phyloP scores from a whole-genome alignment of 176 grass and related monocot genomes.

The Secale cereale region DNA sequence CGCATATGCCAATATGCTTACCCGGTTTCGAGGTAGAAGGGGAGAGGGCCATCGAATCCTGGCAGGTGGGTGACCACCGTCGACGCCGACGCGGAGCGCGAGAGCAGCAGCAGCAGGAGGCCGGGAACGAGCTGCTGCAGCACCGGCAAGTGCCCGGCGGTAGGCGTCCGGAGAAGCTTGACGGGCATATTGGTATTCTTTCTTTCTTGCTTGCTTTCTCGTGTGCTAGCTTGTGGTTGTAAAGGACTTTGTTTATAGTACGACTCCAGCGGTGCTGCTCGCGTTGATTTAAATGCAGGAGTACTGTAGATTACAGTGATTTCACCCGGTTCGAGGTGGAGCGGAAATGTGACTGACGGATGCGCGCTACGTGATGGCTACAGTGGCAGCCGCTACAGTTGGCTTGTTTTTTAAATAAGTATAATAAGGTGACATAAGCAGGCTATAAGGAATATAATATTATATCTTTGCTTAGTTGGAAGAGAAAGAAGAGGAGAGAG shows the following conservation, averaged over 20 bases:
- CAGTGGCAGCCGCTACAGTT: no score
- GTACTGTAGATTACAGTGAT: not conserved
- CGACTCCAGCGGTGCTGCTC: no score
- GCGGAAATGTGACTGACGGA: not conserved
- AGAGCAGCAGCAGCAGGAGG: not conserved
- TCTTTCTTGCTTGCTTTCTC: no score
- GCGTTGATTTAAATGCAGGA: not conserved
- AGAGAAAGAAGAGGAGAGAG: no score
- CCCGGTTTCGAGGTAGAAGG: constrained; percentile 27
- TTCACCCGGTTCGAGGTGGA: not conserved
- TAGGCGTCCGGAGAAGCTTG: not conserved
- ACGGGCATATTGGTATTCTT: not conserved
- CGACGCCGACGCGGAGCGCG: not conserved
- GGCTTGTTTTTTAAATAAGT: no score
- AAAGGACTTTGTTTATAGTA: no score
- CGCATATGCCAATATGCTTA: not conserved
- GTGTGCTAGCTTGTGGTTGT: no score
- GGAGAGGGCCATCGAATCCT: constrained; percentile 13
- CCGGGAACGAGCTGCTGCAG: not conserved
- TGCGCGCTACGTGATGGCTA: no score
- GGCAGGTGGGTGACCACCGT: constrained; percentile 27
- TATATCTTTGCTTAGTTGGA: no score
- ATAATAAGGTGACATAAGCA: no score
- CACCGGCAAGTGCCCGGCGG: not conserved
- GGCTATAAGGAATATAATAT: no score